Evolutionary conservation across 1,139 yeast genomes (phyloP), one percentile per base, ranked within the genome.

Genomic region (Candida neerlandica): DNA sequence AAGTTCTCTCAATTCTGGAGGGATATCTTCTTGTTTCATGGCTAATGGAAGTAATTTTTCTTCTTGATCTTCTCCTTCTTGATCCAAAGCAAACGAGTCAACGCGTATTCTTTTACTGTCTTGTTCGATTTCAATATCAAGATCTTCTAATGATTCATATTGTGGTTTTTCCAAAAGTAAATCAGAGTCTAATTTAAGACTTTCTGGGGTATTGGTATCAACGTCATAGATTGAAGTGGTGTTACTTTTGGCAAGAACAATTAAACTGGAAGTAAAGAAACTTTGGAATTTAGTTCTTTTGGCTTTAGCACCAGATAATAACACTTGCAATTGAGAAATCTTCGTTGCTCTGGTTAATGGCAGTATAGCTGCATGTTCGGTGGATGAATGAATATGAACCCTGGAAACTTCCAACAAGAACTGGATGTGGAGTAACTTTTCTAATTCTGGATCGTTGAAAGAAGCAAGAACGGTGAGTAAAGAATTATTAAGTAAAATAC

Each of bases 241-340:
- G 29, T 65, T 60, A 54, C 86, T 82, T 56, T 81, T 81, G 1
- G 98, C 98, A 34, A 92, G 70, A 29, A 91, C 81, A n/a, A 92
- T 80, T 55, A 94, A 78, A 43, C 90, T 83, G 0, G 97, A 80
- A 14, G 88, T 81, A 23, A 85, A 82, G 44, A 75, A 78, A 43
- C 77, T 78, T 67, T 94, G 99, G 63, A 73, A 89, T 64, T 89
- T 89, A 3, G 99, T 92, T 63, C 95, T 78, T 62, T 86, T 88
- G 5, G 96, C 97, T 58, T 85, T 83, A 45, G 94, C 89, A 55
- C 99, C 99, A 1, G 97, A 86, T 44, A 92, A 69, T 0, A 86
- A 79, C 54, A 86, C 79, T 40, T 78, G 71, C 44, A 95, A 75
- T 1, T 82, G 80, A 0, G 96, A 83, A 10, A 83, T 60, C 26